Evolutionary conservation across 1,284 basidiomycete species (phyloP).

Genomic region (Moesziomyces globuligerus): DNA sequence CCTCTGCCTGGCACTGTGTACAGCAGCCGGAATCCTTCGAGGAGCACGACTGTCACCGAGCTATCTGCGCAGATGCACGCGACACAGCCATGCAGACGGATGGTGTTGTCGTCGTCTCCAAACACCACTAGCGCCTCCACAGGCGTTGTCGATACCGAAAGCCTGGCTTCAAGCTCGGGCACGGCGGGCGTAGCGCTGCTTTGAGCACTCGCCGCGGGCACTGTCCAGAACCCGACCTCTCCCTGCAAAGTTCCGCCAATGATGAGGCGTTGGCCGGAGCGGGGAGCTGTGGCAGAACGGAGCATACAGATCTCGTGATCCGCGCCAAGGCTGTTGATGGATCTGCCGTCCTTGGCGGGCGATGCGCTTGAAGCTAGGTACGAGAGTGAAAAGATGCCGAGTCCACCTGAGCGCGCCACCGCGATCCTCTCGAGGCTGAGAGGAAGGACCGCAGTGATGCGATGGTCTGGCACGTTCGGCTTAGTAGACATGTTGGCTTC

Average conservation of each 20-base stretch:
- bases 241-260: slow-evolving; percentile 52
- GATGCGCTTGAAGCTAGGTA: slow-evolving; percentile 8
- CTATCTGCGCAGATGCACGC: slow-evolving; percentile 82
- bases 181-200: neutral
- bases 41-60: slow-evolving; percentile 79
- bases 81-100: slow-evolving; percentile 76
- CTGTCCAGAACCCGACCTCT: slow-evolving; percentile 67
- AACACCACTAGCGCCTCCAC: slow-evolving; percentile 74
- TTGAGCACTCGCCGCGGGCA: slow-evolving; percentile 1
- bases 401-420: slow-evolving; percentile 20
- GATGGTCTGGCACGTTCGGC: neutral
- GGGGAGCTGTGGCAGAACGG: slow-evolving; percentile 36
- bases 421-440: slow-evolving; percentile 42
- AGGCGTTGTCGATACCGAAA: slow-evolving; percentile 77
- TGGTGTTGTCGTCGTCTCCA: slow-evolving; percentile 70
- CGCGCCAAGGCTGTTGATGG: slow-evolving; percentile 13
- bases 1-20: slow-evolving; percentile 80
- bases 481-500: too few relatives aligned
- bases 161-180: slow-evolving; percentile 75
- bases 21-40: slow-evolving; percentile 76
- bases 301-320: slow-evolving; percentile 33
- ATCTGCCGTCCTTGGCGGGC: neutral
- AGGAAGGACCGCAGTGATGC: slow-evolving; percentile 31
- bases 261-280: slow-evolving; percentile 38
- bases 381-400: slow-evolving; percentile 14